phyloP scores from a whole-genome alignment of 306 rosid genomes.

The Geum urbanum region DNA sequence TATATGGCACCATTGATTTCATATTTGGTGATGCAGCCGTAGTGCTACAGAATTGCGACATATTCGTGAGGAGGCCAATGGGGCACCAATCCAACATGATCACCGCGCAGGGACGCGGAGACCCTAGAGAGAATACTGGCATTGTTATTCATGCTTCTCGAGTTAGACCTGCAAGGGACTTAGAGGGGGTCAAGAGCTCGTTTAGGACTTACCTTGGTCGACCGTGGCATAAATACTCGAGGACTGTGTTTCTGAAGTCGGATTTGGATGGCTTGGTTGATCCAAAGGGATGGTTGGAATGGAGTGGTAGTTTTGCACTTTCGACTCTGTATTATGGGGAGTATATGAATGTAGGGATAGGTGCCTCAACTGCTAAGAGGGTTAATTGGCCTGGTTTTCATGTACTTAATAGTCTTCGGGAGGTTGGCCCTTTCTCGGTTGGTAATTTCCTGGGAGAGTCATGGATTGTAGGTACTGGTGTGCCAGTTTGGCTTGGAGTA shows the following conservation, averaged over 20 bases:
- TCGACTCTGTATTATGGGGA: constrained; percentile 59
- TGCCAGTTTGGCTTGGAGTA: constrained; percentile 45
- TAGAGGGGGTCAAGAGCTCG: background rate
- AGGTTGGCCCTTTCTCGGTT: constrained; percentile 41
- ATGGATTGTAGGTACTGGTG: constrained; percentile 61
- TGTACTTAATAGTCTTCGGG: constrained; percentile 27
- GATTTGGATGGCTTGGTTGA: constrained; percentile 52
- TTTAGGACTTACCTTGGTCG: constrained; percentile 50
- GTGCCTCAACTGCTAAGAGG: constrained; percentile 44
- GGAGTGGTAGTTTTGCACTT: constrained; percentile 47
- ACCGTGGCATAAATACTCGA: constrained; percentile 65
- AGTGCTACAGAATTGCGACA: constrained; percentile 58
- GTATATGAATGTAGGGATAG: constrained; percentile 49
- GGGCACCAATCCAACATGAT: constrained; percentile 48
- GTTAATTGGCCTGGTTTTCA: constrained; percentile 76
- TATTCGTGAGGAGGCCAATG: constrained; percentile 51
- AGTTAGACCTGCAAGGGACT: constrained; percentile 25
- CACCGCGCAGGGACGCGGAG: constrained; percentile 54
- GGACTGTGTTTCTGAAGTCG: constrained; percentile 47
- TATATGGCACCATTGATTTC: constrained; percentile 50
- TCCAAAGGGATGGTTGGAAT: constrained; percentile 59
- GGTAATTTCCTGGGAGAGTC: constrained; percentile 39
- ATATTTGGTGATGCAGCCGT: constrained; percentile 48
- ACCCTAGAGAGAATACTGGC: constrained; percentile 35
- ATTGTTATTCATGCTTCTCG: constrained; percentile 37